Evolutionary conservation across 139 green algal species (phyloP), one percentile per base, ranked within the genome.

Genomic region (Astrephomene gubernaculifera): DNA sequence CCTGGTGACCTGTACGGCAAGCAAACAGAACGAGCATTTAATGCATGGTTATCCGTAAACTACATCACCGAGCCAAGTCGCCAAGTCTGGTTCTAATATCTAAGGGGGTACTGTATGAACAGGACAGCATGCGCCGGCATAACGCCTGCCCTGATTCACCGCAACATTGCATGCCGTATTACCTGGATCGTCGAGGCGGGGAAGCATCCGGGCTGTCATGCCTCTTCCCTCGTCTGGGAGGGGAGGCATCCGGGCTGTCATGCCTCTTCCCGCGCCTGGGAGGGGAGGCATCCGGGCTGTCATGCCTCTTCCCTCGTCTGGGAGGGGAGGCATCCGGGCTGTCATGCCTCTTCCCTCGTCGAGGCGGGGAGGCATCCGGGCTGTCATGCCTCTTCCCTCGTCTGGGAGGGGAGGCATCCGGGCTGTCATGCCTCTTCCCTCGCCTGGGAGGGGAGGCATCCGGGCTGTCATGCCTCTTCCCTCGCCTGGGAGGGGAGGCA

Each of bases 171-270:
- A n/a, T n/a, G n/a, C n/a, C n/a, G n/a, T n/a, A n/a, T n/a, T n/a
- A n/a, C n/a, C n/a, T n/a, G n/a, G n/a, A n/a, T n/a, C n/a, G 17
- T 8, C 33, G 35, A 52, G 33, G 31, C 53, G 73, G 52, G 0
- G 44, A 41, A 10, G 75, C 5, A 31, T 73, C 19, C 52, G 68
- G 38, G 53, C 49, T 67, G 73, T 71, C 53, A n/a, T 65, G 41
- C 2, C 67, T 29, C 76, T 60, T 19, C 29, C 45, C 6, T 72
- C 79, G 57, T 2, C 85, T 83, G 7, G 69, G 89, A 29, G 85
- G 89, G 4, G 87, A 89, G 4, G 85, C 86, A 35, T 86, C 82
- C 31, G 63, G 81, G 10, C 67, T 81, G 81, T 87, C 86, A 60
- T 31, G n/a, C n/a, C n/a, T n/a, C n/a, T n/a, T n/a, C n/a, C n/a